phyloP scores from a whole-genome alignment of 768 basidiomycete genomes.

The Hypsizygus marmoreus region DNA sequence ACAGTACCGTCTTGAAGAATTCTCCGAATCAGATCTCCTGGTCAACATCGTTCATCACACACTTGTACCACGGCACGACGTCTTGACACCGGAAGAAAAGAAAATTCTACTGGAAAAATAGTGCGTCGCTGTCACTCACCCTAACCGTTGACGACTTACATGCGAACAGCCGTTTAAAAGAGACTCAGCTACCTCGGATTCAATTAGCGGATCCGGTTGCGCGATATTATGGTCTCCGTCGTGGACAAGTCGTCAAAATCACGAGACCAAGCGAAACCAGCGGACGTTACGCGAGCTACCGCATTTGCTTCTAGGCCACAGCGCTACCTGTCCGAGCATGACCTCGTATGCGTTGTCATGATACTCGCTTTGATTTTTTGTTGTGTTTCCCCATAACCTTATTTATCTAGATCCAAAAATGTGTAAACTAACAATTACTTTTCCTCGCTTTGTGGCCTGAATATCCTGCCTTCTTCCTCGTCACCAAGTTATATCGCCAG shows the following conservation, averaged over 20 bases:
- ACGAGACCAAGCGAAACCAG: conserved; percentile 96
- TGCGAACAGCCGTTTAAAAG: conserved; percentile 82
- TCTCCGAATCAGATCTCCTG: conserved; percentile 92
- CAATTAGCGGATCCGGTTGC: conserved; percentile 98
- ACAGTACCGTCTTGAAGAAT: conserved; percentile 90
- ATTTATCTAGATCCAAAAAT: conserved; percentile 26
- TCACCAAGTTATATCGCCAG: conserved; percentile 4
- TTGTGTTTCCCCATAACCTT: conserved; percentile 21
- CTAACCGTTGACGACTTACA: conserved; percentile 15
- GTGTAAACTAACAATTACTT: conserved; percentile 28
- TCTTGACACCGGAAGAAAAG: conserved; percentile 86
- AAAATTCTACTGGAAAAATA: conserved; percentile 86
- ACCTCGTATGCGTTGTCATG: conserved; percentile 3
- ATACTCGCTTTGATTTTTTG: conserved; percentile 14
- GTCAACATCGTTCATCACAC: conserved; percentile 98
- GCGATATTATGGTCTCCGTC: conserved; percentile 92
- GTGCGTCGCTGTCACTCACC: conserved; percentile 51
- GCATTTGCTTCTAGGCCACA: conserved; percentile 73
- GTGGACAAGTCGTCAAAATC: conserved; percentile 98
- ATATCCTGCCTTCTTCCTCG: background rate
- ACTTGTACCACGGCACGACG: conserved; percentile 90
- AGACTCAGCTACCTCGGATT: conserved; percentile 96
- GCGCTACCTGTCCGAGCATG: background rate
- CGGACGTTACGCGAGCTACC: conserved; percentile 90
- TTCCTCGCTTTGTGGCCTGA: conserved; percentile 12